Conservation (phyloP, 345 rosid genomes). For the Ceriops tagal region DNA sequence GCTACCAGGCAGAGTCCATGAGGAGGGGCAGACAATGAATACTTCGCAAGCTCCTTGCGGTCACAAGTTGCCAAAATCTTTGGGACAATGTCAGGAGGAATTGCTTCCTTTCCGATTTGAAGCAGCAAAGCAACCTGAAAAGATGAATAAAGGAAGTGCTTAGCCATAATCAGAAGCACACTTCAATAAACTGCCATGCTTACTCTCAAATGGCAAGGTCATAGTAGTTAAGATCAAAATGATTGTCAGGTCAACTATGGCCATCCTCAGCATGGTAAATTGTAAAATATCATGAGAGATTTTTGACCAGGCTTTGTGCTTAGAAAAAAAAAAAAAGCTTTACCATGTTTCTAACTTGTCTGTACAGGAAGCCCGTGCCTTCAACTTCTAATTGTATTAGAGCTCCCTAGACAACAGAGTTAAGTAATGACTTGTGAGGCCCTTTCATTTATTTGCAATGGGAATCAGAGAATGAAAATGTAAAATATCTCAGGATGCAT, state of each 20-base stretch:
- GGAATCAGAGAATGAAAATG: background rate
- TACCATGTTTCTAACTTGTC: slow-evolving; percentile 95
- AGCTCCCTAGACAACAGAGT: slow-evolving; percentile 50
- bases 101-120: slow-evolving; percentile 80
- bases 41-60: slow-evolving; percentile 77
- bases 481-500: background rate
- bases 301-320: background rate
- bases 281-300: background rate
- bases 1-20: slow-evolving; percentile 77
- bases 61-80: slow-evolving; percentile 57
- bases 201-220: background rate
- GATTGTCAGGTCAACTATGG: background rate
- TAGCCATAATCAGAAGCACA: background rate
- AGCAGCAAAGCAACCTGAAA: slow-evolving; percentile 77
- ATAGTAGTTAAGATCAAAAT: background rate
- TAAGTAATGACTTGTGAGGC: background rate
- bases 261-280: background rate
- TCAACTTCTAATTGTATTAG: slow-evolving; percentile 80
- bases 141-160: background rate
- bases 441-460: background rate
- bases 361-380: slow-evolving; percentile 84
- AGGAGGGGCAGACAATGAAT: slow-evolving; percentile 59
- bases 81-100: slow-evolving; percentile 66
- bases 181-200: background rate
- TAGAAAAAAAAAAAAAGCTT: background rate